Evolutionary conservation across 108 stramenopile genomes (phyloP).

Genomic region (Cyclotella cryptica): DNA sequence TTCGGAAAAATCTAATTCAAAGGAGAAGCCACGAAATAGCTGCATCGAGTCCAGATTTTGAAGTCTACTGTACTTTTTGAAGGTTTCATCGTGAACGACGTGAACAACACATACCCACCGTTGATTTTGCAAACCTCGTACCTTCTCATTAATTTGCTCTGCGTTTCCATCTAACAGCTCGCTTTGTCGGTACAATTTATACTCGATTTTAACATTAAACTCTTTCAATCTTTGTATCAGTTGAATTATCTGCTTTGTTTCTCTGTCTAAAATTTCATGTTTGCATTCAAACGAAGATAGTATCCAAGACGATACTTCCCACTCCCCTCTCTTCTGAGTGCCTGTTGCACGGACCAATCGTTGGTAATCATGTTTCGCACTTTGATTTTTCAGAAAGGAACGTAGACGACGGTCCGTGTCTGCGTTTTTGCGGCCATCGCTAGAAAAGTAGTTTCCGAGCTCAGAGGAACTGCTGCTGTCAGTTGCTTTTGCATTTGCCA

Average conservation of each 20-base stretch:
- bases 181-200: constrained; percentile 53
- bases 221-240: constrained; percentile 57
- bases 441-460: constrained; percentile 5
- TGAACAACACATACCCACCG: constrained; percentile 72
- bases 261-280: constrained; percentile 43
- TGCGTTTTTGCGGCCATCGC: not conserved
- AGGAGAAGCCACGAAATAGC: constrained; percentile 83
- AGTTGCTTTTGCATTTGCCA: constrained; percentile 2
- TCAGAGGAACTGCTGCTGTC: not conserved
- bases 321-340: constrained; percentile 1
- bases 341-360: not conserved
- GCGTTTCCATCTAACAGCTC: not conserved
- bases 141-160: not conserved
- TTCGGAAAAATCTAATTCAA: constrained; percentile 61
- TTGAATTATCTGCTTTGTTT: constrained; percentile 69
- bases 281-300: constrained; percentile 1
- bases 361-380: not conserved
- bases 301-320: constrained; percentile 16
- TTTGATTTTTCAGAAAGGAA: constrained; percentile 4
- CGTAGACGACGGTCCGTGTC: constrained; percentile 14
- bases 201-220: constrained; percentile 57
- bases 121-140: not conserved
- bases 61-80: constrained; percentile 54
- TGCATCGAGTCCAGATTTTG: constrained; percentile 57
- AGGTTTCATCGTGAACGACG: constrained; percentile 69